A percentile compares a stretch with the other conserved stretches of the same genome.
These are phyloP conservation scores for Casuarina equisetifolia DNA, from an alignment of 306 rosid genomes.

Conservation along the genomic window DNA sequence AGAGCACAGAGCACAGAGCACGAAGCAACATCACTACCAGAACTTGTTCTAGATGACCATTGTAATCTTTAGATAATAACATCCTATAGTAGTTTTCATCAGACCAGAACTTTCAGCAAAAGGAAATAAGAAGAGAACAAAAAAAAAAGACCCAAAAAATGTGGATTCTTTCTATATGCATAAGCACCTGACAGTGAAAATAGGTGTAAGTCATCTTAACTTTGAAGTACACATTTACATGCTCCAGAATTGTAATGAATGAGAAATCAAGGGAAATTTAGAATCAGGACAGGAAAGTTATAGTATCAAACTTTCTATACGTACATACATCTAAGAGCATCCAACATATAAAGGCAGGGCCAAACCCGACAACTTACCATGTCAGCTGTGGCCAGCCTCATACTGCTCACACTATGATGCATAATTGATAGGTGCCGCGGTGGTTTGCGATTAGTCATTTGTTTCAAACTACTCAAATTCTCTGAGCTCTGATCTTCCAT, in stretches of 20 bases:
- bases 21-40: not conserved
- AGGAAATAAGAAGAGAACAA: not conserved
- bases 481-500: slow-evolving; percentile 43
- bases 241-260: not conserved
- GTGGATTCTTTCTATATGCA: not conserved
- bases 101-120: not conserved
- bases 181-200: not conserved
- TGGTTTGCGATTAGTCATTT: slow-evolving; percentile 51
- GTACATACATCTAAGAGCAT: not conserved
- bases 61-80: not conserved
- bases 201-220: not conserved
- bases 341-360: not conserved
- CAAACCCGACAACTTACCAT: slow-evolving; percentile 42
- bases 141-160: not conserved
- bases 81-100: not conserved
- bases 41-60: not conserved
- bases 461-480: slow-evolving; percentile 38
- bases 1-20: not conserved
- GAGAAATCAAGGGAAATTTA: not conserved
- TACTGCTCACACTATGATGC: slow-evolving; percentile 60
- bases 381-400: slow-evolving; percentile 44
- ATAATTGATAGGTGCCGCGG: slow-evolving; percentile 52
- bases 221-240: not conserved
- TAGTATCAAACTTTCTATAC: not conserved
- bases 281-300: not conserved